Evolutionary conservation across 78 protist genomes (phyloP), one percentile per base, ranked within the genome.

Genomic region (Dictyostelium firmibasis): DNA sequence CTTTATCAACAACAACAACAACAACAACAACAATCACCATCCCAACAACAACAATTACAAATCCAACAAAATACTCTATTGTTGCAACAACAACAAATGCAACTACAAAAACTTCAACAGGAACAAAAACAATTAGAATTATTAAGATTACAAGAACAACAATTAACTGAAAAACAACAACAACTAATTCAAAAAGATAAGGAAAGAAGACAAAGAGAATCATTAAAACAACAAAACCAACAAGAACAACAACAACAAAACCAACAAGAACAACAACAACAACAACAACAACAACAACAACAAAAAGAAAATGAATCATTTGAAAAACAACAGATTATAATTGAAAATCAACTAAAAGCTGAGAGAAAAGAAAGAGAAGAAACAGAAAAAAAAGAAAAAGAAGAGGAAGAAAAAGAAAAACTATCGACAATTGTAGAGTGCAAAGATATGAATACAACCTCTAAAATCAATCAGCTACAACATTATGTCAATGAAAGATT

Each of bases 401-500:
- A 69, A 69, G 43, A 69, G 3, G 36, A 36, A 20, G 35, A 20
- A 50, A 81, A 47, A 11, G 44, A 81, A n/a, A 50, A 50, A 23
- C 2, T 25, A 18, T 29, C 38, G 3, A 64, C 29, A 10, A 81
- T 79, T 47, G 86, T 88, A 2, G 93, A 88, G 43, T 88, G 93
- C 25, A 88, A 77, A 67, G 93, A 88, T 31, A 88, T 88, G 93
- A 41, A 23, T 44, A 57, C 93, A n/a, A 14, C 29, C 9, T 25
- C 93, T 1, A 77, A 79, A 38, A 60, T 79, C 4, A 64, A 60
- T 11, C 78, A 79, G 33, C 27, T 88, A 14, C 85, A 88, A 64
- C 85, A 70, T 8, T 88, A 88, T 67, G 81, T 88, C 0, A 88
- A 35, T 31, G 93, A 88, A 67, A 64, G 57, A 16, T 88, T 88